Conservation (phyloP, 345 rosid species). For the Heritiera littoralis region DNA sequence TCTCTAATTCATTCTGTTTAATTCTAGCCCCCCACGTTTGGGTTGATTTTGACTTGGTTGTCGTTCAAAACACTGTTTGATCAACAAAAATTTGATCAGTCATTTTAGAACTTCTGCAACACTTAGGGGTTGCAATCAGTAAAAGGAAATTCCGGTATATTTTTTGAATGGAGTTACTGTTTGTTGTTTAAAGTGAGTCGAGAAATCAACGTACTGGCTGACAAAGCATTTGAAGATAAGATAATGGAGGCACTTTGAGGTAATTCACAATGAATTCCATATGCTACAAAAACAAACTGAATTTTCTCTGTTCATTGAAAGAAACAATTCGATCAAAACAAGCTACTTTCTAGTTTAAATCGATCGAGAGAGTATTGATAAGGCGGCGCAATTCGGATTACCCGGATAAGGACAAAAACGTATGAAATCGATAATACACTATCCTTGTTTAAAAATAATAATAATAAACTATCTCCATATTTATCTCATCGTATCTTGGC, state of each 20-base stretch:
- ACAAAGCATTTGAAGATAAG: background rate
- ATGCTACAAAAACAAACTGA: background rate
- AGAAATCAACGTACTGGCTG: background rate
- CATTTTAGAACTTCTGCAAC: background rate
- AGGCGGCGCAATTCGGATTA: background rate
- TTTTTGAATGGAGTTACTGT: conserved; percentile 13
- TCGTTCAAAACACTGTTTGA: background rate
- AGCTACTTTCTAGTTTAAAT: background rate
- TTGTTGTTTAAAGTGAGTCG: background rate
- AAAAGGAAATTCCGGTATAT: background rate
- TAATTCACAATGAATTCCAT: conserved; percentile 15
- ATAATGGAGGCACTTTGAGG: conserved; percentile 13
- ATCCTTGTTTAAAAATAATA: too few relatives aligned
- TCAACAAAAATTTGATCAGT: conserved; percentile 2
- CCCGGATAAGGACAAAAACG: background rate
- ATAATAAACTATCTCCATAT: too few relatives aligned
- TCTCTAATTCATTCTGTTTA: background rate
- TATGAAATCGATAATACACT: background rate
- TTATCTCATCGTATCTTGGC: too few relatives aligned
- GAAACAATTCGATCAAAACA: background rate
- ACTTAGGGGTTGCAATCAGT: conserved; percentile 6
- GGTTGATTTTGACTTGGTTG: conserved; percentile 8
- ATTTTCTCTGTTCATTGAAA: conserved; percentile 18
- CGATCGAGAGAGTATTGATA: background rate
- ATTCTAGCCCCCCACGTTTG: background rate